A percentile compares a stretch with the other conserved stretches of the same genome.
Conservation (phyloP, 2,329 filamentous ascomycete genomes). For the Epichloe uncinata region DNA sequence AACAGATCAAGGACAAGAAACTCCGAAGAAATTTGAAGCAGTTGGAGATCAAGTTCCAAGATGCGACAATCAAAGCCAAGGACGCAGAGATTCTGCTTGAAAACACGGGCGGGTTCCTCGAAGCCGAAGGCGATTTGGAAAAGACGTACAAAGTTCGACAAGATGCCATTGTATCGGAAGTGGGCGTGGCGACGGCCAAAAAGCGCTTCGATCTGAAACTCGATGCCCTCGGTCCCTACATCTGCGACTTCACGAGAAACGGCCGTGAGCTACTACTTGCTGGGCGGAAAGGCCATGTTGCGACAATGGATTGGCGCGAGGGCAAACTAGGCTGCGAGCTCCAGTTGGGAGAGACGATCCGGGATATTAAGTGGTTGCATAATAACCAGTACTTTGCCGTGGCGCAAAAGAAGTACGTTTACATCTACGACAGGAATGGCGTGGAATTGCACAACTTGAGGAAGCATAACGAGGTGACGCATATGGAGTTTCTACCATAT, state of each 20-base stretch:
- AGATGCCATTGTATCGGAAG: slow-evolving; percentile 62
- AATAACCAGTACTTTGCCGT: slow-evolving; percentile 93
- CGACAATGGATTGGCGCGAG: slow-evolving; percentile 90
- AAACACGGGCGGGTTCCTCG: slow-evolving; percentile 71
- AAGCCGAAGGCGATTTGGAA: slow-evolving; percentile 80
- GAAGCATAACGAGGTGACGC: slow-evolving; percentile 80
- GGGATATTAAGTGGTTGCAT: slow-evolving; percentile 84
- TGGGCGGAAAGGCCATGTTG: slow-evolving; percentile 86
- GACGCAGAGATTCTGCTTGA: slow-evolving; percentile 92
- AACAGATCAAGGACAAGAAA: slow-evolving; percentile 77
- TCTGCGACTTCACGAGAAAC: slow-evolving; percentile 79
- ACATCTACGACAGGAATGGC: slow-evolving; percentile 86
- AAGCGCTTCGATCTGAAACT: slow-evolving; percentile 87
- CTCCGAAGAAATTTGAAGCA: slow-evolving; percentile 64
- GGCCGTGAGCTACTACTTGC: slow-evolving; percentile 75
- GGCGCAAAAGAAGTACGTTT: slow-evolving; percentile 91
- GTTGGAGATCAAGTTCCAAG: slow-evolving; percentile 71
- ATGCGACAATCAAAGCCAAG: slow-evolving; percentile 72
- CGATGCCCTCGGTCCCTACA: slow-evolving; percentile 72
- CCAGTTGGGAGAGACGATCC: slow-evolving; percentile 78
- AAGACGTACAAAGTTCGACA: slow-evolving; percentile 87
- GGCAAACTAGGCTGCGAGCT: slow-evolving; percentile 86
- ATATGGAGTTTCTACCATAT: slow-evolving; percentile 93
- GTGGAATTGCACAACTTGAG: slow-evolving; percentile 85
- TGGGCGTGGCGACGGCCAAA: slow-evolving; percentile 74